These are phyloP conservation scores for Penicillium brevicompactum DNA, from an alignment of 2,329 filamentous ascomycete species.

Conservation along the genomic window DNA sequence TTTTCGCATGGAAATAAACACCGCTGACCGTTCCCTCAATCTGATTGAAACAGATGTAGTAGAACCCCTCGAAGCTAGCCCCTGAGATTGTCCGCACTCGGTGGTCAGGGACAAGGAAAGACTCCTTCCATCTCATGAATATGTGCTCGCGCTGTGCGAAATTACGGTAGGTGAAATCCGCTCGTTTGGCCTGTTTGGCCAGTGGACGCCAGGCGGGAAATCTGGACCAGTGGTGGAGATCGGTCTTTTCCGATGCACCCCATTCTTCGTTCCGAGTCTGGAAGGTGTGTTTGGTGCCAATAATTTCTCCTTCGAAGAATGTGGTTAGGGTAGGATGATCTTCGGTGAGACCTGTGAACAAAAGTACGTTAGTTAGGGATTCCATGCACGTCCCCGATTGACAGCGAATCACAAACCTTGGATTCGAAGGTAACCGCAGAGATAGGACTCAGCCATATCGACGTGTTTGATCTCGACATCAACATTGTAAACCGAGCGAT, in stretches of 20 bases:
- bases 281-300: slow-evolving; percentile 93
- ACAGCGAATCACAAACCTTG: slow-evolving; percentile 64
- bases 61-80: slow-evolving; percentile 97
- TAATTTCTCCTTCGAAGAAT: slow-evolving; percentile 98
- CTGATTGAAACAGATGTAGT: slow-evolving; percentile 99
- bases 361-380: slow-evolving; percentile 8
- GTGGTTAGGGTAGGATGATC: slow-evolving; percentile 97
- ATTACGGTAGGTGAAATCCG: slow-evolving; percentile 65
- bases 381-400: background rate
- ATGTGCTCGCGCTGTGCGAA: slow-evolving; percentile 81
- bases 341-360: slow-evolving; percentile 74
- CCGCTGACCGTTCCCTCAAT: slow-evolving; percentile 81
- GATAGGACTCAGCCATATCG: slow-evolving; percentile 87
- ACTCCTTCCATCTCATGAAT: slow-evolving; percentile 99
- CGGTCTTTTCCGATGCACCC: slow-evolving; percentile 89
- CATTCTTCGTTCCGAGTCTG: slow-evolving; percentile 84
- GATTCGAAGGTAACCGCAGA: slow-evolving; percentile 93
- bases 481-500: slow-evolving; percentile 90
- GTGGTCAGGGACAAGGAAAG: slow-evolving; percentile 95
- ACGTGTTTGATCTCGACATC: slow-evolving; percentile 97
- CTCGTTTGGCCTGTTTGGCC: slow-evolving; percentile 61
- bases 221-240: slow-evolving; percentile 89
- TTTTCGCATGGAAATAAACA: slow-evolving; percentile 97
- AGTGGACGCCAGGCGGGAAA: slow-evolving; percentile 85
- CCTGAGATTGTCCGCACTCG: slow-evolving; percentile 86